Conservation (phyloP, 202 grass and related monocot genomes). For the Hordeum pubiflorum region DNA sequence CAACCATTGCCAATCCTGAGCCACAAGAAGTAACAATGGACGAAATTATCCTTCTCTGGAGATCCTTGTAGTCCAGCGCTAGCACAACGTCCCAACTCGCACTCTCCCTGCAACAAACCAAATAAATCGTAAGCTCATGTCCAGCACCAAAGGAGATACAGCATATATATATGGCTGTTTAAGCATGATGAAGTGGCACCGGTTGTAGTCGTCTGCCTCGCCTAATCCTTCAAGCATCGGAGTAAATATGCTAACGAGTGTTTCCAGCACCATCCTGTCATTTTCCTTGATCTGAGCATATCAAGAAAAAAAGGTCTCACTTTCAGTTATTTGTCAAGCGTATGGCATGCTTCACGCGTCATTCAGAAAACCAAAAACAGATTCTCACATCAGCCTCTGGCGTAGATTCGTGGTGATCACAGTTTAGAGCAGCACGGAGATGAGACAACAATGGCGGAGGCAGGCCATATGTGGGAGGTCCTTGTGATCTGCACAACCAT, state of each 20-base stretch:
- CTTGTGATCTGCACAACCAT: constrained; percentile 50
- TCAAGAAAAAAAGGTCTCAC: neutral
- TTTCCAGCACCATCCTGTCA: constrained; percentile 72
- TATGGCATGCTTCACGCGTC: neutral
- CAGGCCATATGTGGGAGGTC: constrained; percentile 47
- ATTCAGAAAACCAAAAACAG: neutral
- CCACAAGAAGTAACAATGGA: constrained; percentile 56
- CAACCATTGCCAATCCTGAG: constrained; percentile 39
- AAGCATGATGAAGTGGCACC: constrained; percentile 28
- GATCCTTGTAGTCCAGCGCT: constrained; percentile 54
- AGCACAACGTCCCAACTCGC: constrained; percentile 63
- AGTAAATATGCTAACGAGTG: constrained; percentile 65
- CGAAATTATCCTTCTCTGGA: constrained; percentile 59
- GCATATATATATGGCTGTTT: neutral
- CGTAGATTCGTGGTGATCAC: constrained; percentile 21
- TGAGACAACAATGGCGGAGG: constrained; percentile 59
- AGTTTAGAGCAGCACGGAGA: constrained; percentile 51
- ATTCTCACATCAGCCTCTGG: constrained; percentile 27
- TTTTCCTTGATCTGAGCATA: constrained; percentile 47
- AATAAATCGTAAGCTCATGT: neutral
- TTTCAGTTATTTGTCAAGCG: neutral
- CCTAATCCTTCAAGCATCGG: constrained; percentile 74
- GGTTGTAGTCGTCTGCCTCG: constrained; percentile 23
- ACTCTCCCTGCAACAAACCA: constrained; percentile 36
- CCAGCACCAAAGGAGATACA: neutral